Percentiles rank a stretch among this genome's conserved stretches.
Conservation (phyloP, 371 early-diverging fungal species). For the Syncephalastrum contaminatum region DNA sequence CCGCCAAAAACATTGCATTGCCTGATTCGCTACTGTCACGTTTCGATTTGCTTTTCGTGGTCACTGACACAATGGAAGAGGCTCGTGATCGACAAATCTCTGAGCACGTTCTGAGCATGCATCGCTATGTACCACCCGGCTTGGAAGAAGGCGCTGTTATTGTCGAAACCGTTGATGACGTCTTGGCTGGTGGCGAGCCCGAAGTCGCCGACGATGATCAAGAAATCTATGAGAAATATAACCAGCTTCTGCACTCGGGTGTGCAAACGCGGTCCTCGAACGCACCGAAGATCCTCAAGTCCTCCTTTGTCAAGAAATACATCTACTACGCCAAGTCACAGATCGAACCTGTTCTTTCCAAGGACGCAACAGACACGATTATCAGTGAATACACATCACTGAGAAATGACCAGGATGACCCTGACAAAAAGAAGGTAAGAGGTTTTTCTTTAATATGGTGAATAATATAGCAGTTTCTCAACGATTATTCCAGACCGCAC, state of each 20-base stretch:
- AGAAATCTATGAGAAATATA: constrained; percentile 81
- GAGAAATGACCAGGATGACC: constrained; percentile 59
- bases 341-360: constrained; percentile 68
- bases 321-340: constrained; percentile 82
- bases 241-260: constrained; percentile 63
- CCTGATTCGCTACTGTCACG: constrained; percentile 97
- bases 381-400: constrained; percentile 80
- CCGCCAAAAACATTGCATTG: constrained; percentile 97
- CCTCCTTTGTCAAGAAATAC: constrained; percentile 80
- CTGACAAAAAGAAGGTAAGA: constrained; percentile 54
- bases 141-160: constrained; percentile 84
- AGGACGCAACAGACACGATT: constrained; percentile 78
- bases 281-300: constrained; percentile 63
- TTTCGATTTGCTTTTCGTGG: constrained; percentile 98
- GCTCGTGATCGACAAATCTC: constrained; percentile 86
- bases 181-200: constrained; percentile 49
- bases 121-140: constrained; percentile 86
- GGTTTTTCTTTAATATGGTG: not conserved
- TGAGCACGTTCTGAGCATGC: constrained; percentile 90
- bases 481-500: constrained; percentile 51
- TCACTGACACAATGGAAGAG: constrained; percentile 89
- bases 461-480: not conserved
- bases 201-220: constrained; percentile 49
- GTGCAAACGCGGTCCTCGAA: constrained; percentile 25
- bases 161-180: constrained; percentile 58